These are phyloP conservation scores for Entrophospora sp. DNA, from an alignment of 192 early-diverging fungal species.

Conservation along the genomic window DNA sequence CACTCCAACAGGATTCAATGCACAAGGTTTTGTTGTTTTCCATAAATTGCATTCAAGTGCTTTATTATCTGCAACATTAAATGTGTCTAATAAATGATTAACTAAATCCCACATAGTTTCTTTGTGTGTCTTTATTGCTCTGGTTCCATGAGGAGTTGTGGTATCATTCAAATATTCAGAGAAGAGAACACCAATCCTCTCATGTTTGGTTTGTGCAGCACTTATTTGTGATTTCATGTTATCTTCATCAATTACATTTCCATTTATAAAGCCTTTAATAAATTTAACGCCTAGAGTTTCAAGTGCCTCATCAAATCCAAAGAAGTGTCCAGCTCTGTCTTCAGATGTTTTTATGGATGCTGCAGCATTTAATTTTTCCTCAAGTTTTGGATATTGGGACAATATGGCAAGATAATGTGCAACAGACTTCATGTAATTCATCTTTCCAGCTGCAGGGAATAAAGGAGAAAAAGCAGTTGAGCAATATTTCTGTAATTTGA, in stretches of 20 bases:
- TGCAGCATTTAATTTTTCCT: background rate
- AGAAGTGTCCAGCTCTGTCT: background rate
- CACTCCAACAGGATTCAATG: background rate
- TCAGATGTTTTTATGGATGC: background rate
- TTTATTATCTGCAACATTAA: background rate
- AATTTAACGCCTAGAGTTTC: slow-evolving; percentile 1
- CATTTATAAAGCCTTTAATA: background rate
- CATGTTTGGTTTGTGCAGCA: background rate
- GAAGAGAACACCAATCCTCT: background rate
- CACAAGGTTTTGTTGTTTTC: background rate
- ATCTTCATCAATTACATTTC: background rate
- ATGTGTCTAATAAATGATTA: background rate
- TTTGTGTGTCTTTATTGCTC: background rate
- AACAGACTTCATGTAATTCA: background rate
- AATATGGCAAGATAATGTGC: background rate
- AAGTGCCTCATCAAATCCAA: background rate
- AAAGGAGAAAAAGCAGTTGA: background rate
- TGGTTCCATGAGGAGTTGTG: background rate
- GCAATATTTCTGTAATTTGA: background rate
- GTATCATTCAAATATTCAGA: background rate
- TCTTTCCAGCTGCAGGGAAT: background rate
- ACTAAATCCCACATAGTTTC: background rate
- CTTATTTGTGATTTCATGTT: background rate
- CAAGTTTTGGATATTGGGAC: background rate
- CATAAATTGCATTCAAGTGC: background rate